Percentiles rank a stretch among this genome's conserved stretches.
These are phyloP conservation scores for Oidiodendron maius DNA, from an alignment of 495 filamentous ascomycete genomes.

Conservation along the genomic window DNA sequence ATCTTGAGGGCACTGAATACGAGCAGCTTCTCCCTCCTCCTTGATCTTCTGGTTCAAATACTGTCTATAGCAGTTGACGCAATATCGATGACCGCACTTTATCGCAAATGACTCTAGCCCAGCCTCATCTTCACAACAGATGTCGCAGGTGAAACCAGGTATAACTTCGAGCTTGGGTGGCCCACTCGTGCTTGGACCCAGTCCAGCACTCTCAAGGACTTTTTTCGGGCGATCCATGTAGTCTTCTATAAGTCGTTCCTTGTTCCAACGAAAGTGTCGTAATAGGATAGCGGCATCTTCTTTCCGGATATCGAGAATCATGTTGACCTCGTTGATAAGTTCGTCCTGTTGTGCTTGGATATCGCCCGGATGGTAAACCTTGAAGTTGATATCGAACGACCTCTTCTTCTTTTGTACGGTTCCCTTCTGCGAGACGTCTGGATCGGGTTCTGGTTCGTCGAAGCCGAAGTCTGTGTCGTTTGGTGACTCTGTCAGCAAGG, in stretches of 20 bases:
- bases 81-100: constrained; percentile 95
- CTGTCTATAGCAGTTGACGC: constrained; percentile 85
- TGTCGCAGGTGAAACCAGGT: constrained; percentile 81
- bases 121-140: constrained; percentile 86
- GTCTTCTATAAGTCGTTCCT: constrained; percentile 85
- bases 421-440: constrained; percentile 75
- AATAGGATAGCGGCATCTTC: constrained; percentile 86
- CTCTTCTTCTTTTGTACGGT: constrained; percentile 59
- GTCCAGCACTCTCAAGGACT: constrained; percentile 79
- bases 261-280: constrained; percentile 88
- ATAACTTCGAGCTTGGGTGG: constrained; percentile 63
- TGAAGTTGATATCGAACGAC: constrained; percentile 80
- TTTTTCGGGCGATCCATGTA: constrained; percentile 82
- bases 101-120: constrained; percentile 86
- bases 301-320: constrained; percentile 77
- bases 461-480: constrained; percentile 25
- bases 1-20: constrained; percentile 88
- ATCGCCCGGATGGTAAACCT: constrained; percentile 69
- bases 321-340: constrained; percentile 81
- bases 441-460: constrained; percentile 67
- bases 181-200: constrained; percentile 58
- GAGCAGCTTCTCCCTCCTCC: constrained; percentile 88
- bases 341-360: constrained; percentile 78
- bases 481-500: constrained; percentile 2
- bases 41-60: constrained; percentile 89